A percentile compares a stretch with the other conserved stretches of the same genome.
These are phyloP conservation scores for Wallemia ichthyophaga DNA, from an alignment of 1,284 basidiomycete species.

Conservation along the genomic window DNA sequence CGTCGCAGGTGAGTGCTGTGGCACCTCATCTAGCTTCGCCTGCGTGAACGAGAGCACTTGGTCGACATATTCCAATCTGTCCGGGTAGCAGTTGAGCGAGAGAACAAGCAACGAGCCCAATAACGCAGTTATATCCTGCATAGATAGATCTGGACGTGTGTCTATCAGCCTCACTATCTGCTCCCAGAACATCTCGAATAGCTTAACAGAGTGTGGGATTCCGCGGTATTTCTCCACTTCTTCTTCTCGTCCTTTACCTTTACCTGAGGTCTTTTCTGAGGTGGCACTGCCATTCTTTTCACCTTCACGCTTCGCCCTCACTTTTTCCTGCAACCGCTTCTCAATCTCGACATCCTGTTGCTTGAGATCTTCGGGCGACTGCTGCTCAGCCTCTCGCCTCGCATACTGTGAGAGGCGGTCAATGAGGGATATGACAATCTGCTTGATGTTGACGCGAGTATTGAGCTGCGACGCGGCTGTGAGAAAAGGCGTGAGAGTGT, in stretches of 20 bases:
- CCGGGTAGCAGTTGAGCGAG: conserved; percentile 77
- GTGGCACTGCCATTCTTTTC: conserved; percentile 5
- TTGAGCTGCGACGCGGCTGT: conserved; percentile 76
- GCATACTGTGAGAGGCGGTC: conserved; percentile 82
- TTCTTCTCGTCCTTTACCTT: conserved; percentile 13
- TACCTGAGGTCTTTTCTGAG: conserved; percentile 6
- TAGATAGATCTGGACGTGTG: conserved; percentile 73
- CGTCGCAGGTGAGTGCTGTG: conserved; percentile 52
- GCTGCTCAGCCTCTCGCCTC: conserved; percentile 68
- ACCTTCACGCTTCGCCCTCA: conserved; percentile 31
- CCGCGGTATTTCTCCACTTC: conserved; percentile 42
- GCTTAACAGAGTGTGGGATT: conserved; percentile 61
- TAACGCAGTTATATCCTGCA: conserved; percentile 79
- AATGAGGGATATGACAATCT: conserved; percentile 79
- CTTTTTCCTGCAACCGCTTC: conserved; percentile 48
- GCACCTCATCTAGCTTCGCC: conserved; percentile 51
- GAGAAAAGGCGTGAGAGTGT: conserved; percentile 68
- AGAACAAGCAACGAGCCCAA: conserved; percentile 75
- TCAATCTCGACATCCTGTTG: conserved; percentile 69
- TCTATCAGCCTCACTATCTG: conserved; percentile 92
- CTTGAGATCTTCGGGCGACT: conserved; percentile 70
- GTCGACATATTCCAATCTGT: conserved; percentile 76
- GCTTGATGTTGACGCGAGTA: conserved; percentile 85
- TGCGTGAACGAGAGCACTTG: conserved; percentile 66
- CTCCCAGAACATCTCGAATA: conserved; percentile 93